Evolutionary conservation across 306 rosid species (phyloP), one percentile per base, ranked within the genome.

Genomic region (Prosopis cineraria): DNA sequence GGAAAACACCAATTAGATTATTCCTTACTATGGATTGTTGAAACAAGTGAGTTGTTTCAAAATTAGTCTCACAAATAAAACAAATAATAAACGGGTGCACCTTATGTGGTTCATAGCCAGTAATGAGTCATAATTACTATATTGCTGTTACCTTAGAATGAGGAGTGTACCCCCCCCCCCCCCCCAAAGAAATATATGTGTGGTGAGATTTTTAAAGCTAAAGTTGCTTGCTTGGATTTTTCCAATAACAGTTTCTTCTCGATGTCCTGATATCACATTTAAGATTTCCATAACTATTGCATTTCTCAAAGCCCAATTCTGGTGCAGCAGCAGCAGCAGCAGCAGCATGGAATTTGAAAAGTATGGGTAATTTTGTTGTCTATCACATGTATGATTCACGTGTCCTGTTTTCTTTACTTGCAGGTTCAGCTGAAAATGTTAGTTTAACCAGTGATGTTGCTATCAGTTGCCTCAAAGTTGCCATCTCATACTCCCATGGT

Each of bases 381-480:
- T 50, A 45, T 14, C 11, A 30, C 60, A 9, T 39, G 1, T 27
- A 29, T 45, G 45, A 30, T 62, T 53, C 31, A 17, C 58, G 30
- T 40, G 25, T 53, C 33, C 62, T 48, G 48, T 74, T 77, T 43
- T 80, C 69, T 72, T 22, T 45, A n/a, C 74, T 81, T 82, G 81
- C 82, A 90, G 98, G 85, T 85, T 82, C 90, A 47, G 73, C 85
- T 40, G 97, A 83, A 81, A 88, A 84, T 67, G 52, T 69, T 58
- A 80, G 74, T 77, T 85, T 88, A 69, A 91, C 81, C 34, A 39
- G 68, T 74, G 89, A 88, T 69, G 91, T 92, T 81, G 92, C 95
- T 68, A 22, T 88, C 63, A 75, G 75, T 59, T 89, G 97, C 86
- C 84, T 94, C 47, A 82, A 83, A 76, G 89, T 82, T 33, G 87